Evolutionary conservation across 148 eudicot genomes (phyloP), one percentile per base, ranked within the genome.

Genomic region (Hydrangea macrophylla): DNA sequence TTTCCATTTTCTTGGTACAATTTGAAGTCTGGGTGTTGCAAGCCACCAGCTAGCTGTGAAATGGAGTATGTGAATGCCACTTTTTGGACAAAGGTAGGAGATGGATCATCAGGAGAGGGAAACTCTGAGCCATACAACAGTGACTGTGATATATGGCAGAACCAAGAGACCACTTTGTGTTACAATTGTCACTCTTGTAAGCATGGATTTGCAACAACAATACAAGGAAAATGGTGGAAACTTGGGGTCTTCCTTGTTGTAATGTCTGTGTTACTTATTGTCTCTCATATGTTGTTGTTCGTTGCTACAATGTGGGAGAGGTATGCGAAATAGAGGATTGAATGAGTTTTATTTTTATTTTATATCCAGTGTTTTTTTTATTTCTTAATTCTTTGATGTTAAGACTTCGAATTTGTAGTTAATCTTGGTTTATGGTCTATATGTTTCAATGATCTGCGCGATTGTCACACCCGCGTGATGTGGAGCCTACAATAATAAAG

Each of bases 21-120:
- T 17, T 48, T 55, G 22, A 51, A 76, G 80, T 37, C 80, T 6
- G 86, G 83, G 13, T 82, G 86, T 17, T 82, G 86, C 74, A 69
- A 27, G 59, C 86, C 86, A 28, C 83, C 83, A 0, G 3, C 24
- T 6, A 67, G 9, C 7, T 82, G 86, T 37, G 73, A 55, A 8
- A 79, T 82, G 83, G 76, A 62, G 20, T 82, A 69, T 2, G 74
- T 82, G n/a, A 76, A 76, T 25, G 78, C 70, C 17, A 82, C 83
- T 0, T 70, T 26, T 30, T 82, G 86, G 81, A 51, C 13, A 12
- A 76, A 31, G 67, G n/a, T n/a, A n/a, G 30, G 22, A 12, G 53
- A 56, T 9, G 37, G 18, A 22, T 55, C 8, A 1, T 9, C 5
- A 9, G 32, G 31, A 44, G 39, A 40, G 11, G 32, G 31, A 44